These are phyloP conservation scores for Trichosporon coremiiforme DNA, from an alignment of 1,284 basidiomycete genomes.

Conservation along the genomic window DNA sequence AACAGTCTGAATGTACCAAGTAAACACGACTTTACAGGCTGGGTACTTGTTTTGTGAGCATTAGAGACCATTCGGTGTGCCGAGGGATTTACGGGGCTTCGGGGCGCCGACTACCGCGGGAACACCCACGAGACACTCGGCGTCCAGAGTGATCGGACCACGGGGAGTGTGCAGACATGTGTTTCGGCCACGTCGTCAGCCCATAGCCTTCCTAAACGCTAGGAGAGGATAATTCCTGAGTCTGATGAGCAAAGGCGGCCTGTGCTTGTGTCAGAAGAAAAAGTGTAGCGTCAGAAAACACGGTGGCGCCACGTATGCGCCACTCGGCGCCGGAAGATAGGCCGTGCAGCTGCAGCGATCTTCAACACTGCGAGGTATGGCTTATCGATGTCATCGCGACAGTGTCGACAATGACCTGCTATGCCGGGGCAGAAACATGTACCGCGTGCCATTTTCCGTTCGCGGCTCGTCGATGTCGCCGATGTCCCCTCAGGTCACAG, in stretches of 20 bases:
- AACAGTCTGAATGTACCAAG: constrained; percentile 11
- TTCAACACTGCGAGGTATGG: not conserved
- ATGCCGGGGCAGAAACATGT: not conserved
- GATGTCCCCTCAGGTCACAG: no score
- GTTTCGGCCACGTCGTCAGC: not conserved
- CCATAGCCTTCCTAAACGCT: not conserved
- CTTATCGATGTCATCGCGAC: not conserved
- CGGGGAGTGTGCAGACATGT: not conserved
- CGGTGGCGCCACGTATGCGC: constrained; percentile 1
- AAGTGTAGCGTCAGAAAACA: no score
- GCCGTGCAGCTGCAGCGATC: not conserved
- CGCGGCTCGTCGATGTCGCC: not conserved
- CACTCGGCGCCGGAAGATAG: no score
- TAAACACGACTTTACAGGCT: not conserved
- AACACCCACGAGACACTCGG: no score
- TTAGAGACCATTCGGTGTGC: no score
- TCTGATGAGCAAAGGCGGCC: no score
- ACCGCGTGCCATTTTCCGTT: not conserved
- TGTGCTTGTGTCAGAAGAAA: not conserved
- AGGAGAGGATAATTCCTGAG: no score
- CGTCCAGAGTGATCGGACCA: not conserved
- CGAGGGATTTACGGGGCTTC: no score
- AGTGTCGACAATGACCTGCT: not conserved
- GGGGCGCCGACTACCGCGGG: no score
- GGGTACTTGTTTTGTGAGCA: no score